These are phyloP conservation scores for Paulownia fortunei DNA, from an alignment of 257 asterid genomes.

Conservation along the genomic window DNA sequence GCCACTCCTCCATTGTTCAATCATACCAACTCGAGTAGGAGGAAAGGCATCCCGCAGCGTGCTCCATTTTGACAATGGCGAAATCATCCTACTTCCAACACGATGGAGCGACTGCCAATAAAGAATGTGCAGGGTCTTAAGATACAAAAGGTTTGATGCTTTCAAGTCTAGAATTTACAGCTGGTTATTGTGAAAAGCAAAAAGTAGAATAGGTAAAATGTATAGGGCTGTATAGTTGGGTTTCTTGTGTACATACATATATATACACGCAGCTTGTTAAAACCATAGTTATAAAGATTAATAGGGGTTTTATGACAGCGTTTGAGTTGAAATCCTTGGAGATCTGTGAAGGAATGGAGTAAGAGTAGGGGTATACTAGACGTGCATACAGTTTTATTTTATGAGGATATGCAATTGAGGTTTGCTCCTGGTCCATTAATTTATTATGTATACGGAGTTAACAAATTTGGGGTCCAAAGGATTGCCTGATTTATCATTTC, in stretches of 20 bases:
- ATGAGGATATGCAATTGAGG: neutral
- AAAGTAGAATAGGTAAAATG: neutral
- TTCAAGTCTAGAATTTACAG: no score
- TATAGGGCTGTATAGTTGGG: constrained; percentile 6
- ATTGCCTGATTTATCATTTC: no score
- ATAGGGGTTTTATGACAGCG: no score
- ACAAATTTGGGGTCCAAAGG: no score
- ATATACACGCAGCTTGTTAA: neutral
- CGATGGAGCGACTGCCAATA: no score
- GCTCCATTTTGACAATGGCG: constrained; percentile 66
- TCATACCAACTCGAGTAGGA: constrained; percentile 60
- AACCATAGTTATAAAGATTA: neutral
- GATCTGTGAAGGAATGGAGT: no score
- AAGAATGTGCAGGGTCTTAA: neutral
- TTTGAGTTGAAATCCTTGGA: no score
- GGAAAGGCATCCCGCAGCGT: constrained; percentile 79
- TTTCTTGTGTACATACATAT: constrained; percentile 12
- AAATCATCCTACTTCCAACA: no score
- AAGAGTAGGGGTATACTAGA: no score
- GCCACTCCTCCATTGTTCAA: constrained; percentile 63
- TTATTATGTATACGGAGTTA: no score
- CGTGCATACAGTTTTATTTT: neutral
- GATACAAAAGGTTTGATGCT: neutral
- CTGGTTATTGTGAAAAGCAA: neutral
- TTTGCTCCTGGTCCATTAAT: neutral